Percentiles rank a stretch among this genome's conserved stretches.
Evolutionary conservation across 495 filamentous ascomycete species (phyloP).

Genomic region (Jackrogersella multiformis): DNA sequence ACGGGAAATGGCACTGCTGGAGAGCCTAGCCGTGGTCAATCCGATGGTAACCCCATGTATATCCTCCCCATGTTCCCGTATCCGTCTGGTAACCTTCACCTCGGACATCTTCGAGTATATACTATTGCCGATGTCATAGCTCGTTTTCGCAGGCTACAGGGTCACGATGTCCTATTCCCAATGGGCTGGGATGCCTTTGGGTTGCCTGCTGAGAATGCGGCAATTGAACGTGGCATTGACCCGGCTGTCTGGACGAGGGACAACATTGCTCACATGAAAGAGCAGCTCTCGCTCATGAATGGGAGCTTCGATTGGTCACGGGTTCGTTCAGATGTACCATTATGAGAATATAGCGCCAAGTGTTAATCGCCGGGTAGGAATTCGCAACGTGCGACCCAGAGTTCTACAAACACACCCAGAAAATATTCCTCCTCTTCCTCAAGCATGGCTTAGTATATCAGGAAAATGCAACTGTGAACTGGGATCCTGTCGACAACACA

Average conservation of each 20-base stretch:
- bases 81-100: constrained; percentile 87
- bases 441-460: constrained; percentile 80
- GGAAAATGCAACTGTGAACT: constrained; percentile 83
- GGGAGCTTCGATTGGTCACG: constrained; percentile 83
- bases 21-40: not conserved
- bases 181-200: constrained; percentile 97
- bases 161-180: constrained; percentile 79
- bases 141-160: constrained; percentile 78
- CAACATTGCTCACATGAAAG: constrained; percentile 87
- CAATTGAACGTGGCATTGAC: constrained; percentile 84
- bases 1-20: not conserved
- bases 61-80: constrained; percentile 94
- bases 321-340: constrained; percentile 59
- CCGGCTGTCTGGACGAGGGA: constrained; percentile 79
- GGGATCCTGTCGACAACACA: constrained; percentile 87
- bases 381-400: constrained; percentile 81
- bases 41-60: constrained; percentile 68
- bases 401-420: constrained; percentile 90
- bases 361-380: constrained; percentile 65
- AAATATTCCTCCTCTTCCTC: constrained; percentile 79
- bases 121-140: constrained; percentile 88
- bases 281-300: constrained; percentile 78
- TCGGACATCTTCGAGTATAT: constrained; percentile 89
- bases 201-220: constrained; percentile 90
- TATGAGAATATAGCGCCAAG: not conserved